Evolutionary conservation across 257 asterid species (phyloP).

Genomic region (Eustoma russellianum): DNA sequence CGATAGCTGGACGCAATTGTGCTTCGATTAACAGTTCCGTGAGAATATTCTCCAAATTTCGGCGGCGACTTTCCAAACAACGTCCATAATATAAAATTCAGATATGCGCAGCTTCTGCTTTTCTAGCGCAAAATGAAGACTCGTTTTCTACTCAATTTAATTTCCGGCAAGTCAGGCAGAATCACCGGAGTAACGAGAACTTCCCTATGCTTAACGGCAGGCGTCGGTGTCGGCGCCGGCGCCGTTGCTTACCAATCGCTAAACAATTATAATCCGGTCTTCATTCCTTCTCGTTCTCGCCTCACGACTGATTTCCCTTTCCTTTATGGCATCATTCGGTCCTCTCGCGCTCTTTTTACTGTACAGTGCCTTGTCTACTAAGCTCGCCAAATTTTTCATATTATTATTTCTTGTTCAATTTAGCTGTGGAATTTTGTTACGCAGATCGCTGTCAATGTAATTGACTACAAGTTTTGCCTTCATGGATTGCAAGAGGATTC

Average conservation of each 20-base stretch:
- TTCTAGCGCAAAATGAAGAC: conserved; percentile 7
- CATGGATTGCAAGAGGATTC: conserved; percentile 34
- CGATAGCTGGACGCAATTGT: too few species aligned
- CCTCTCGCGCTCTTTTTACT: conserved; percentile 64
- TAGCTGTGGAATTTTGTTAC: conserved; percentile 1
- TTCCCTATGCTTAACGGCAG: conserved; percentile 31
- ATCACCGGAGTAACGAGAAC: conserved; percentile 8
- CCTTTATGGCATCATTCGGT: conserved; percentile 66
- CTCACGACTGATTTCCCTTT: conserved; percentile 23
- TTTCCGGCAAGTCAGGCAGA: conserved; percentile 17
- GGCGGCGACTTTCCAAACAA: too few species aligned
- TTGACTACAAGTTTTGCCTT: conserved; percentile 70
- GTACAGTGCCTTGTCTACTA: conserved; percentile 16
- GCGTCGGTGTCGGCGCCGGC: conserved; percentile 44
- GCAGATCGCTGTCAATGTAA: conserved; percentile 51
- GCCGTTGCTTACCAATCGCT: conserved; percentile 28
- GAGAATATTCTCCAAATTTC: too few species aligned
- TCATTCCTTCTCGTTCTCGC: conserved; percentile 3
- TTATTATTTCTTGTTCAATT: neutral
- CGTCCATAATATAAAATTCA: too few species aligned
- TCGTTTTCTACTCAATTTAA: neutral
- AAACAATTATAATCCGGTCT: conserved; percentile 14
- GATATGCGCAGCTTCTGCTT: too few species aligned
- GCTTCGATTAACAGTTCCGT: too few species aligned
- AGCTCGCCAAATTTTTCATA: neutral